A percentile compares a stretch with the other conserved stretches of the same genome.
Evolutionary conservation across 2,329 filamentous ascomycete species (phyloP).

Genomic region (Grosmannia huntii): DNA sequence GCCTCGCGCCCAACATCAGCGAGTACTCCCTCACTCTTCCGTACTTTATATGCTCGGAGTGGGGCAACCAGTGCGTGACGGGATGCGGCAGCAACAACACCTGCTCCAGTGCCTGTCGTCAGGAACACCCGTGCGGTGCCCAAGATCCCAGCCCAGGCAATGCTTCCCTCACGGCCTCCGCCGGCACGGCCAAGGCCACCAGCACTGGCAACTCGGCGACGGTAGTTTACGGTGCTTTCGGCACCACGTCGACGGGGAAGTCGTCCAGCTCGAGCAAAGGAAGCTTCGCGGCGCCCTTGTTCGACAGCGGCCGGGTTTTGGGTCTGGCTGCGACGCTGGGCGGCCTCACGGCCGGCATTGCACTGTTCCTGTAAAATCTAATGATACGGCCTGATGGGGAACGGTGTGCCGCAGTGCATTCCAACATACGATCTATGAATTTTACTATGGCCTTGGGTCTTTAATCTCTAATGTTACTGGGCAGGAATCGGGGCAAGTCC

Average conservation of each 20-base stretch:
- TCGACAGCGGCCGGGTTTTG: slow-evolving; percentile 21
- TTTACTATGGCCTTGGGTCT: background rate
- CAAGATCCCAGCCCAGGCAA: slow-evolving; percentile 49
- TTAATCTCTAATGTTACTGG: background rate
- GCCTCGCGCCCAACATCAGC: slow-evolving; percentile 55
- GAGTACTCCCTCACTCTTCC: slow-evolving; percentile 70
- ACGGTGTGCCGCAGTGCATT: background rate
- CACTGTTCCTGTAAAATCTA: slow-evolving; percentile 26
- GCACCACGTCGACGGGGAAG: slow-evolving; percentile 3
- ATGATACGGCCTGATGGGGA: background rate
- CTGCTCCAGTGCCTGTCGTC: slow-evolving; percentile 48
- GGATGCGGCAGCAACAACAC: slow-evolving; percentile 41
- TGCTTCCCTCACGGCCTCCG: slow-evolving; percentile 30
- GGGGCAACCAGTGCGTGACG: slow-evolving; percentile 53
- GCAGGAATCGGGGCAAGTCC: background rate
- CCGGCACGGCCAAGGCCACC: slow-evolving; percentile 21
- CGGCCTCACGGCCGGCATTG: slow-evolving; percentile 17
- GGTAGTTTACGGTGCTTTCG: slow-evolving; percentile 24
- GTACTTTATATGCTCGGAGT: slow-evolving; percentile 63
- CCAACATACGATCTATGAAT: background rate
- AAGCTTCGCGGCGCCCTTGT: slow-evolving; percentile 6
- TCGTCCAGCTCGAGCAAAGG: background rate
- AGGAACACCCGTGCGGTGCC: slow-evolving; percentile 62
- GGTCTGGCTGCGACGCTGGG: slow-evolving; percentile 12
- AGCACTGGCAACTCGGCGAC: slow-evolving; percentile 11